Evolutionary conservation across 345 rosid genomes (phyloP).

Genomic region (Microthlaspi erraticum): DNA sequence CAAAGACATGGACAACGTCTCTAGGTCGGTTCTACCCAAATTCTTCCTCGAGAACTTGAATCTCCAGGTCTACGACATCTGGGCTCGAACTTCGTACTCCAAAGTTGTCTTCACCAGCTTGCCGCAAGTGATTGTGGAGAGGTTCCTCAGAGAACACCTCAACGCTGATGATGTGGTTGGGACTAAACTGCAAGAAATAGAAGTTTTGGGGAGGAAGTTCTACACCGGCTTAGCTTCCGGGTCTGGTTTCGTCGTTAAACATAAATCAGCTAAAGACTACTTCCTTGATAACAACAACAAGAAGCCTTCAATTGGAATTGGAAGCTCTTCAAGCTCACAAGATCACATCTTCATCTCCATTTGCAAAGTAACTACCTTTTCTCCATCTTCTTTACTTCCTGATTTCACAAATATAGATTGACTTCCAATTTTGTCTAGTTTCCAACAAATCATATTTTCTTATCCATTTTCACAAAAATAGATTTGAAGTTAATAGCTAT

Average conservation of each 20-base stretch:
- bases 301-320: slow-evolving; percentile 65
- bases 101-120: slow-evolving; percentile 68
- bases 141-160: slow-evolving; percentile 73
- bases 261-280: slow-evolving; percentile 62
- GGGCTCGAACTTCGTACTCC: slow-evolving; percentile 47
- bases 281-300: slow-evolving; percentile 59
- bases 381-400: not conserved
- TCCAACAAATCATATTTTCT: slow-evolving; percentile 52
- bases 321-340: slow-evolving; percentile 52
- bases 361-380: slow-evolving; percentile 46
- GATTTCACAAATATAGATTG: slow-evolving; percentile 6
- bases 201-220: slow-evolving; percentile 44
- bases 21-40: slow-evolving; percentile 89
- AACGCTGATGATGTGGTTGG: slow-evolving; percentile 65
- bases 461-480: slow-evolving; percentile 47
- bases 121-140: slow-evolving; percentile 84
- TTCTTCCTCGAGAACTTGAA: slow-evolving; percentile 86
- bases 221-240: slow-evolving; percentile 73
- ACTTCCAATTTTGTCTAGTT: not conserved
- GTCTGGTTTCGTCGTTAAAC: slow-evolving; percentile 69
- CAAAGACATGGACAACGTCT: slow-evolving; percentile 60
- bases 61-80: slow-evolving; percentile 57
- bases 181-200: slow-evolving; percentile 61
- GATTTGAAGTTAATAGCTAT: not conserved
- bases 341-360: slow-evolving; percentile 71